A percentile compares a stretch with the other conserved stretches of the same genome.
Evolutionary conservation across 2,329 filamentous ascomycete species (phyloP).

Genomic region (Hortaea sp.): DNA sequence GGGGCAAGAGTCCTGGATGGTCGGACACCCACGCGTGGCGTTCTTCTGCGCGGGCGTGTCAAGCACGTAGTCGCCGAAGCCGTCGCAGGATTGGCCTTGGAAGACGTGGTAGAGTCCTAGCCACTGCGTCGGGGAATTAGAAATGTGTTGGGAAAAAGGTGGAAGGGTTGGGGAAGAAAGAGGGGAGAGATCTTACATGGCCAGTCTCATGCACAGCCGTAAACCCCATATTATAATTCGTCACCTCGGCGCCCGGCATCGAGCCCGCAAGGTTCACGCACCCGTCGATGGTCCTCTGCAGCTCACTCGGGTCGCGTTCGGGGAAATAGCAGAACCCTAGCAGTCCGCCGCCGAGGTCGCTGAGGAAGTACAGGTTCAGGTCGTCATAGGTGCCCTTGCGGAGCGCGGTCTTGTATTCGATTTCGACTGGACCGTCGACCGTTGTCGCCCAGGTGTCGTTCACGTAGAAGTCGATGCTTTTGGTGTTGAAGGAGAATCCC

Average conservation of each 20-base stretch:
- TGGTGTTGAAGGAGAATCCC: slow-evolving; percentile 37
- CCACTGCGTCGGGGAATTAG: slow-evolving; percentile 17
- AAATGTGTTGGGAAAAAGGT: too few species aligned
- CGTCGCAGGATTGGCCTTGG: slow-evolving; percentile 31
- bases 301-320: slow-evolving; percentile 31
- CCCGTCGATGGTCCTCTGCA: slow-evolving; percentile 36
- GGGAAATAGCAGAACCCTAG: slow-evolving; percentile 21
- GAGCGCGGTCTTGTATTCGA: slow-evolving; percentile 41
- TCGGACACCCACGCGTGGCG: slow-evolving; percentile 42
- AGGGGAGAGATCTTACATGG: slow-evolving; percentile 15
- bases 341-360: slow-evolving; percentile 30
- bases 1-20: not conserved
- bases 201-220: slow-evolving; percentile 37
- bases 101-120: slow-evolving; percentile 35
- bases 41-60: slow-evolving; percentile 30
- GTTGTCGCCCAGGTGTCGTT: slow-evolving; percentile 45
- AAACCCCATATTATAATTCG: slow-evolving; percentile 35
- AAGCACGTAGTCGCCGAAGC: slow-evolving; percentile 32
- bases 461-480: slow-evolving; percentile 37
- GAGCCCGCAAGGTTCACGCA: slow-evolving; percentile 45
- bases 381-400: slow-evolving; percentile 42
- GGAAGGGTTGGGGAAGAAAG: not conserved
- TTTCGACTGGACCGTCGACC: slow-evolving; percentile 29
- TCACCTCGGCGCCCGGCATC: slow-evolving; percentile 39
- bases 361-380: slow-evolving; percentile 50